phyloP scores from a whole-genome alignment of 2,329 filamentous ascomycete species.

The Trichoderma cornu-damae region DNA sequence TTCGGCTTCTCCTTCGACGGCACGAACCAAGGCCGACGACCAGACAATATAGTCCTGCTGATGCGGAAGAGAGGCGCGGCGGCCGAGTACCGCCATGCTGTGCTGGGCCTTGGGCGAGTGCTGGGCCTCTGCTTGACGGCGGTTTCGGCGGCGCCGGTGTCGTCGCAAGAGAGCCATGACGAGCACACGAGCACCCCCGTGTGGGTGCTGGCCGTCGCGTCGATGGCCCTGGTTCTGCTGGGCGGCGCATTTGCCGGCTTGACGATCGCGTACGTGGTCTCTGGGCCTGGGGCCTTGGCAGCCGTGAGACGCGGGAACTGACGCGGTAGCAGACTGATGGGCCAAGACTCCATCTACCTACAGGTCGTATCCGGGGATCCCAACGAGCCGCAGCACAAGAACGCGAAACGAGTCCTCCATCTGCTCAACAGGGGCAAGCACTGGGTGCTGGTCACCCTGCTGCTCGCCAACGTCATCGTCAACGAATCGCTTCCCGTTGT shows the following conservation, averaged over 20 bases:
- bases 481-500: slow-evolving; percentile 96
- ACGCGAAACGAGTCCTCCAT: slow-evolving; percentile 74
- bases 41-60: not conserved
- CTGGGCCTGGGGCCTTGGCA: slow-evolving; percentile 9
- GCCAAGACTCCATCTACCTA: slow-evolving; percentile 90
- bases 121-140: slow-evolving; percentile 46
- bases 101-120: slow-evolving; percentile 49
- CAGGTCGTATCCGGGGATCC: slow-evolving; percentile 87
- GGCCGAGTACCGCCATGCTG: slow-evolving; percentile 41
- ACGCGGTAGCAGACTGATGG: slow-evolving; percentile 47
- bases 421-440: slow-evolving; percentile 87
- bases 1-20: not conserved
- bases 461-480: slow-evolving; percentile 94
- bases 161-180: slow-evolving; percentile 37
- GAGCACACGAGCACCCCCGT: slow-evolving; percentile 55
- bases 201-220: slow-evolving; percentile 77
- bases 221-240: slow-evolving; percentile 73
- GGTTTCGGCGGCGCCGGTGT: slow-evolving; percentile 45
- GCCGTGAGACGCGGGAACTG: not conserved
- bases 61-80: slow-evolving; percentile 28
- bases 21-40: not conserved
- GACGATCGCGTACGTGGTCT: slow-evolving; percentile 67
- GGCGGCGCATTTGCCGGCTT: slow-evolving; percentile 93
- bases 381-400: slow-evolving; percentile 77
- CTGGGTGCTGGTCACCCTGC: slow-evolving; percentile 92